These are phyloP conservation scores for Tylopilus vinaceipallidus DNA, from an alignment of 768 basidiomycete genomes.

Conservation along the genomic window DNA sequence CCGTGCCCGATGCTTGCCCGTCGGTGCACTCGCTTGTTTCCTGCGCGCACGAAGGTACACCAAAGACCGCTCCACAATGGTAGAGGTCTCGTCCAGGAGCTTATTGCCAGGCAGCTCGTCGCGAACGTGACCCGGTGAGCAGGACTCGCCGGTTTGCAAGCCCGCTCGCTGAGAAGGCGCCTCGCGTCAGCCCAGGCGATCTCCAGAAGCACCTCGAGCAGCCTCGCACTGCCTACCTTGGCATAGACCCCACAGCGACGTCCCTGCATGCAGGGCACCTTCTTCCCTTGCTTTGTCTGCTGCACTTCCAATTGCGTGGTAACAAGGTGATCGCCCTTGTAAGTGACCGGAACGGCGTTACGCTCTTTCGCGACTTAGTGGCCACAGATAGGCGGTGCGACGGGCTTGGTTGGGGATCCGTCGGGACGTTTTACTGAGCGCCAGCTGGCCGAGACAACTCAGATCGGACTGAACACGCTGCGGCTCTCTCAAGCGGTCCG, in stretches of 20 bases:
- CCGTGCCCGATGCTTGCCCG: constrained; percentile 19
- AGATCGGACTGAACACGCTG: constrained; percentile 63
- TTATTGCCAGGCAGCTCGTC: constrained; percentile 32
- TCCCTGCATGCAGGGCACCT: constrained; percentile 95
- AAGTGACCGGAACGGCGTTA: constrained; percentile 28
- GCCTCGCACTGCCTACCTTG: constrained; percentile 69
- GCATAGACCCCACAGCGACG: constrained; percentile 89
- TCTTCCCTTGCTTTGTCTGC: constrained; percentile 77
- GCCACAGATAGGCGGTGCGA: constrained; percentile 88
- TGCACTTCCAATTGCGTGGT: constrained; percentile 88
- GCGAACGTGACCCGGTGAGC: constrained; percentile 38
- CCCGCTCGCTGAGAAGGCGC: neutral
- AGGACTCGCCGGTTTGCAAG: neutral
- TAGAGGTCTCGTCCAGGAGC: constrained; percentile 33
- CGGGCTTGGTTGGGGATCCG: constrained; percentile 95
- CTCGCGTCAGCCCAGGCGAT: constrained; percentile 39
- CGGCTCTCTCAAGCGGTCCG: constrained; percentile 62
- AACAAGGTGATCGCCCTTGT: constrained; percentile 84
- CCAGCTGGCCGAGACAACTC: constrained; percentile 55
- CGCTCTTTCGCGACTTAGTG: constrained; percentile 1
- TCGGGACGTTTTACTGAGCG: constrained; percentile 87
- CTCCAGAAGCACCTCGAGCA: constrained; percentile 36
- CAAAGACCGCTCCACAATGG: constrained; percentile 18
- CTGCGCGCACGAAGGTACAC: neutral
- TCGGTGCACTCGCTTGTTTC: constrained; percentile 14